Conservation (phyloP, 192 early-diverging fungal species). For the Paraglomus brasilianum region DNA sequence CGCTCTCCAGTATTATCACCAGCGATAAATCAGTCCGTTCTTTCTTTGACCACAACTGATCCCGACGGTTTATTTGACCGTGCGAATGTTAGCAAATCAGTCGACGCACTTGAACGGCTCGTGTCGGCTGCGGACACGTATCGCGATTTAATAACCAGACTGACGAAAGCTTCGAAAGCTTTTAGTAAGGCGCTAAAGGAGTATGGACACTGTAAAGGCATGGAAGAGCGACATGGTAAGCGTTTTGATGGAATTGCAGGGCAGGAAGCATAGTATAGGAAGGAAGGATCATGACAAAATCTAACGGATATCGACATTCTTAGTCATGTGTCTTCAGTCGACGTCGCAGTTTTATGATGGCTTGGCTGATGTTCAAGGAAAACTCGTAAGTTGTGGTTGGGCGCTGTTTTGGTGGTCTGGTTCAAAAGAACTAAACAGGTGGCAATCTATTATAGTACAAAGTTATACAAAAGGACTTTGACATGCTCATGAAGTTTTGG, state of each 20-base stretch:
- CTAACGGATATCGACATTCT: too few relatives aligned
- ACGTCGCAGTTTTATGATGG: slow-evolving; percentile 48
- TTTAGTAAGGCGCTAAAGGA: slow-evolving; percentile 42
- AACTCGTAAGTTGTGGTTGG: slow-evolving; percentile 33
- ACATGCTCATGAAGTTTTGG: slow-evolving; percentile 37
- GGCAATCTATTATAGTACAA: slow-evolving; percentile 30
- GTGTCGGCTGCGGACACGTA: slow-evolving; percentile 43
- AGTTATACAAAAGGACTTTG: slow-evolving; percentile 46
- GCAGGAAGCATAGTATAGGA: background rate
- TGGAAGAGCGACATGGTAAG: slow-evolving; percentile 44
- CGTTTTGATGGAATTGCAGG: background rate
- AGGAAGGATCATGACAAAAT: background rate
- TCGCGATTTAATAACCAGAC: slow-evolving; percentile 37
- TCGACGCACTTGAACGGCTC: slow-evolving; percentile 39
- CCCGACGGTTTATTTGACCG: background rate
- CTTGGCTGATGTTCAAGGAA: slow-evolving; percentile 40
- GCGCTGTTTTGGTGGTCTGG: too few relatives aligned
- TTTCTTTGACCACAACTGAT: background rate
- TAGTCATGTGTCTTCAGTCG: slow-evolving; percentile 48
- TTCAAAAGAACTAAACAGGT: too few relatives aligned
- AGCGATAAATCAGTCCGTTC: background rate
- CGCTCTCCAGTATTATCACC: background rate
- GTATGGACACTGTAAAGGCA: slow-evolving; percentile 42
- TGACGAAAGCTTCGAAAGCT: slow-evolving; percentile 41
- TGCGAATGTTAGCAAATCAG: slow-evolving; percentile 36